Conservation (phyloP, 768 basidiomycete species). For the Tricholoma saponaceum region DNA sequence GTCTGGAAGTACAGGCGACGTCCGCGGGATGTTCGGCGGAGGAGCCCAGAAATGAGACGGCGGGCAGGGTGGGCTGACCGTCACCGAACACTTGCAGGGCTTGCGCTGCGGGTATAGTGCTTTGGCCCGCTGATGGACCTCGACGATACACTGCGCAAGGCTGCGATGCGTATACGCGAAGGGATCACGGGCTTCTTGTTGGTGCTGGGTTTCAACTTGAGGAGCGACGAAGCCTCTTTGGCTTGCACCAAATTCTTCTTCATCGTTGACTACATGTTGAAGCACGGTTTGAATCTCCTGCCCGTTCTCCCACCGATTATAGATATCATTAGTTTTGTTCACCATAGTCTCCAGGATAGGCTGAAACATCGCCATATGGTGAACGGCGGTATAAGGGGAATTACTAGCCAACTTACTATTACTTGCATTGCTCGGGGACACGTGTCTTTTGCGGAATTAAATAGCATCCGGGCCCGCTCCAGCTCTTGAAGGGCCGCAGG, state of each 20-base stretch:
- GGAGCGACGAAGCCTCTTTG: conserved; percentile 6
- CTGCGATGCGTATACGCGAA: conserved; percentile 38
- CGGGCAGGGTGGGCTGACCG: conserved; percentile 26
- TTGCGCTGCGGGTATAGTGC: conserved; percentile 39
- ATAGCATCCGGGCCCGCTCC: conserved; percentile 41
- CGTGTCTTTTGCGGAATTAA: conserved; percentile 39
- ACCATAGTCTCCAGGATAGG: conserved; percentile 48
- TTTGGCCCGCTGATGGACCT: conserved; percentile 42
- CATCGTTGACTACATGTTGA: conserved; percentile 21
- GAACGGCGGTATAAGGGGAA: conserved; percentile 1
- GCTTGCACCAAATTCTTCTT: conserved; percentile 6
- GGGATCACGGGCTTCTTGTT: conserved; percentile 24
- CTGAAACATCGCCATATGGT: conserved; percentile 18
- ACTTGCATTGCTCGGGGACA: conserved; percentile 45
- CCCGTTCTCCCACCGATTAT: conserved; percentile 41
- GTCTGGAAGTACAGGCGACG: conserved; percentile 37
- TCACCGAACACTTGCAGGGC: conserved; percentile 36
- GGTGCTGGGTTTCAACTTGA: conserved; percentile 11
- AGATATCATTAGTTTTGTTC: conserved; percentile 46
- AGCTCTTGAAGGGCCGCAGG: conserved; percentile 63
- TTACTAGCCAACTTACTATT: conserved; percentile 30
- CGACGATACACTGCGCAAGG: conserved; percentile 43
- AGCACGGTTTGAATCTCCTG: conserved; percentile 42
- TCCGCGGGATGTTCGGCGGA: conserved; percentile 27
- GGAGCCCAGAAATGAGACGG: conserved; percentile 45